Evolutionary conservation across 2,329 filamentous ascomycete species (phyloP), one percentile per base, ranked within the genome.

Genomic region (Alternaria burnsii): DNA sequence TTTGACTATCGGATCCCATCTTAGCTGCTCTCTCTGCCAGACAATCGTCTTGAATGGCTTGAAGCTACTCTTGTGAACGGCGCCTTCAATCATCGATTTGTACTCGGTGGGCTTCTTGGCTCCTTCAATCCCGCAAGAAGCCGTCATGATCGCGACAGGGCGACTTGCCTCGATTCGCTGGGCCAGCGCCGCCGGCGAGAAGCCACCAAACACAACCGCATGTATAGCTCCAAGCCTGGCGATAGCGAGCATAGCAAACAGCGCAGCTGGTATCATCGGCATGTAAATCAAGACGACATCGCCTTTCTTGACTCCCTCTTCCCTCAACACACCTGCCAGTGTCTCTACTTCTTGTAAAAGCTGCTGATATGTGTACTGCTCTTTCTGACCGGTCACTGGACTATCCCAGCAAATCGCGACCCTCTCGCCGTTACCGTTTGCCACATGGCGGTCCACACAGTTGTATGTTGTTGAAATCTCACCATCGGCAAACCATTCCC

Each of bases 231-330:
- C 94, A 1, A 97, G 83, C 10, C 93, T 88, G 62, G 88, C 88
- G 60, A 91, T 87, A 24, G 94, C 93, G 4, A 97, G 87, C 66
- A 95, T 93, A 10, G 91, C 94, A 63, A 96, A 88, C n/a, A 97
- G 77, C 2, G 93, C 91, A 0, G 92, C 89, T 0, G 94, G 94
- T 43, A 97, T 92, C 94, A 97, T 97, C 55, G 94, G 94, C 94
- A 97, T 97, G 79, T 97, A 98, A 28, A 97, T 87, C 65, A 97
- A 85, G 6, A 97, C 92, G 1, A 95, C 90, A 81, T 97, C 92
- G 1, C 94, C 93, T 78, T 87, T 92, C 67, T 84, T 84, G 5
- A 97, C 91, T 0, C 93, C 93, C 71, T 94, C 89, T 76, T 95
- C 91, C 56, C 90, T 83, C 71, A 98, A 79, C 2, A 93, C 93